These are phyloP conservation scores for Allium cepa DNA, from an alignment of 106 monocot genomes.

Conservation along the genomic window DNA sequence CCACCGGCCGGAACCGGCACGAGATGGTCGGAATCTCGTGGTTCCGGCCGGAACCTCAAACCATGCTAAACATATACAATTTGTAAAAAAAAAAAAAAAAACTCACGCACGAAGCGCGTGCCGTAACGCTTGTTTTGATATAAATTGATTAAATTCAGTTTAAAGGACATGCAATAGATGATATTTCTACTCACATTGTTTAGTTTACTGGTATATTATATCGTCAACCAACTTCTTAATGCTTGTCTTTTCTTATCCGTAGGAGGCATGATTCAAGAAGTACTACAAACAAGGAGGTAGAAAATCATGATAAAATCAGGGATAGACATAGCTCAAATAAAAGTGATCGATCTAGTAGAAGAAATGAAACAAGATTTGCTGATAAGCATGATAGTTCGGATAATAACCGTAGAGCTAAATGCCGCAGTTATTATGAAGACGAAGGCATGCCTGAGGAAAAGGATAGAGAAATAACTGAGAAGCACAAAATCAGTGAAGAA, in stretches of 20 bases:
- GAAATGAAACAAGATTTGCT: conserved; percentile 19
- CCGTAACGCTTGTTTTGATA: too few species aligned
- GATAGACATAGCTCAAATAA: not conserved
- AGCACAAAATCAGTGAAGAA: conserved; percentile 6
- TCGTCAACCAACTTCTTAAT: too few species aligned
- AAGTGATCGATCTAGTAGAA: conserved; percentile 9
- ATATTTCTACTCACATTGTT: too few species aligned
- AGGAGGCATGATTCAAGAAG: conserved; percentile 18
- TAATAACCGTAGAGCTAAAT: conserved; percentile 11
- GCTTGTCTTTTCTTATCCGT: not conserved
- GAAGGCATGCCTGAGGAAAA: conserved; percentile 9
- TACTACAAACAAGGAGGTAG: conserved; percentile 8
- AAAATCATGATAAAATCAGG: conserved; percentile 13
- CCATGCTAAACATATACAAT: too few species aligned
- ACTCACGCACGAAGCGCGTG: too few species aligned
- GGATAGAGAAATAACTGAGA: not conserved
- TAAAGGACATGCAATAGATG: too few species aligned
- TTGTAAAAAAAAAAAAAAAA: too few species aligned
- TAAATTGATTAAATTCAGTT: too few species aligned
- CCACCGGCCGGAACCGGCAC: too few species aligned
- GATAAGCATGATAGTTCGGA: conserved; percentile 10
- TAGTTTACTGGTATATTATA: too few species aligned
- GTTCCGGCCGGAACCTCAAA: too few species aligned
- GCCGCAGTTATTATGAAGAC: conserved; percentile 8
- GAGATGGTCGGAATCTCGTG: too few species aligned